Conservation (phyloP, 345 rosid genomes). For the Physaria fendleri region DNA sequence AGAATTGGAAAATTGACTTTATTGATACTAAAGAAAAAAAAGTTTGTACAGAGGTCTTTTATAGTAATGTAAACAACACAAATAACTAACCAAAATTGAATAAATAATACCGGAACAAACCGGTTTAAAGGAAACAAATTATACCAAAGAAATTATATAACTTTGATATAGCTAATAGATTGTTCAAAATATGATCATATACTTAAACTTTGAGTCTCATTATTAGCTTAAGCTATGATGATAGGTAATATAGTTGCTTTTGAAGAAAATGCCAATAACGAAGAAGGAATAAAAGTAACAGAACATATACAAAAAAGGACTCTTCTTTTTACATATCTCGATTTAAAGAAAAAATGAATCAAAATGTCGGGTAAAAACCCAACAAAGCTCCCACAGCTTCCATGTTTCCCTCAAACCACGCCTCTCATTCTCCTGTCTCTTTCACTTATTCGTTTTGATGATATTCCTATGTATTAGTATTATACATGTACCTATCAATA, state of each 20-base stretch:
- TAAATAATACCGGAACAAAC: no score
- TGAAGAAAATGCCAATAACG: not conserved
- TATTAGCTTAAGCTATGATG: slow-evolving; percentile 13
- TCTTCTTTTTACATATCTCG: slow-evolving; percentile 25
- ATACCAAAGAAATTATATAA: no score
- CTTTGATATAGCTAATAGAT: no score
- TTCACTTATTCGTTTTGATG: not conserved
- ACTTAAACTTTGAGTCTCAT: slow-evolving; percentile 9
- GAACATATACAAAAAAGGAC: slow-evolving; percentile 24
- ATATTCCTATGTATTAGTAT: not conserved
- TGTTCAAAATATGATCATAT: not conserved
- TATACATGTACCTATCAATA: not conserved
- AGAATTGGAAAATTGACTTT: no score
- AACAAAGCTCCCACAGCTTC: slow-evolving; percentile 47
- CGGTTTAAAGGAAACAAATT: no score
- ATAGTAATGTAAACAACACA: no score
- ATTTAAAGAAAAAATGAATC: slow-evolving; percentile 1
- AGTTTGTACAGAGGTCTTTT: no score
- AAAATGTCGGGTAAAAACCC: slow-evolving; percentile 44
- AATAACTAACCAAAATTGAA: no score
- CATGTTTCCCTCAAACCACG: slow-evolving; percentile 53
- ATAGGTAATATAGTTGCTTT: slow-evolving; percentile 17
- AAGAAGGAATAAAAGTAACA: slow-evolving; percentile 12
- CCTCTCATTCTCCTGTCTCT: slow-evolving; percentile 21
- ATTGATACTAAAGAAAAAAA: no score